Conservation (phyloP, 2,329 filamentous ascomycete species). For the Elsinoe arachidis region DNA sequence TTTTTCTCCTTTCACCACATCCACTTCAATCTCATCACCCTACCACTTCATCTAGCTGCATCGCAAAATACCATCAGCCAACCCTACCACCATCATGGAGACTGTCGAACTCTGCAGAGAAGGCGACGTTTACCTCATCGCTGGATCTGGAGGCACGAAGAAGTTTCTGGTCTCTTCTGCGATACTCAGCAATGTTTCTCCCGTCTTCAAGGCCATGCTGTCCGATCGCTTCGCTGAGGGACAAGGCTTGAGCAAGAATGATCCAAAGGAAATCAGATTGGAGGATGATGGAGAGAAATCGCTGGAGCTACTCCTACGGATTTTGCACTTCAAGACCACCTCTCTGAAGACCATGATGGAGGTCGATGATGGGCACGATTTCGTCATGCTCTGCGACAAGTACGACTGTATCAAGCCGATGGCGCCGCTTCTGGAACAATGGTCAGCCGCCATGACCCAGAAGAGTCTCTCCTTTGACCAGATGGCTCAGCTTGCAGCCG, state of each 20-base stretch:
- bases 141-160: neutral
- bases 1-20: too few relatives aligned
- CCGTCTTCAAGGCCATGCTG: neutral
- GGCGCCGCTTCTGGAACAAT: neutral
- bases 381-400: neutral
- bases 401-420: neutral
- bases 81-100: too few relatives aligned
- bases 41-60: too few relatives aligned
- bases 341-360: neutral
- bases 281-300: neutral
- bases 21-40: too few relatives aligned
- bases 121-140: neutral
- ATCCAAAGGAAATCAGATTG: neutral
- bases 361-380: neutral
- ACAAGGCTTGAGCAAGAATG: neutral
- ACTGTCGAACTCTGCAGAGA: too few relatives aligned
- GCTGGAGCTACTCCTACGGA: neutral
- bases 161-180: neutral
- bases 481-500: too few relatives aligned
- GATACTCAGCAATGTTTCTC: neutral
- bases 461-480: neutral
- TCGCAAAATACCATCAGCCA: too few relatives aligned
- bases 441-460: neutral
- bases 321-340: neutral
- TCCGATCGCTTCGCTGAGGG: neutral